These are phyloP conservation scores for Microdochium nivale DNA, from an alignment of 2,329 filamentous ascomycete species.

Conservation along the genomic window DNA sequence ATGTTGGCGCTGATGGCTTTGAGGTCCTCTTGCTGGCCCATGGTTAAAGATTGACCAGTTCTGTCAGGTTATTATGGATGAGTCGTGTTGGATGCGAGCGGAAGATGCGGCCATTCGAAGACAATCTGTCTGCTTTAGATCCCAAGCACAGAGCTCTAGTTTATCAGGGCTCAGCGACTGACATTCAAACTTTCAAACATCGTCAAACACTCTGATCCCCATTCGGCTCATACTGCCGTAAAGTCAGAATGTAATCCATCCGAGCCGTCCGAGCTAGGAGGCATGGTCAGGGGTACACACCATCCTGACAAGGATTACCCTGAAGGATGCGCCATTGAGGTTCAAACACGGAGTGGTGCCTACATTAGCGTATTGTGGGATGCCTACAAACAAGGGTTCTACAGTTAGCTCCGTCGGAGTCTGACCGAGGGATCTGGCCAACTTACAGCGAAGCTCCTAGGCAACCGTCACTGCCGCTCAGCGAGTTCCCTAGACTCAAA, in stretches of 20 bases:
- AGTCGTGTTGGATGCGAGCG: background rate
- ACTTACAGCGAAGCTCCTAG: no score
- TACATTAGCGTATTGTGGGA: no score
- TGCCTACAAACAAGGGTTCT: no score
- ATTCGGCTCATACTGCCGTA: background rate
- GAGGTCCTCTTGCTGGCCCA: constrained; percentile 9
- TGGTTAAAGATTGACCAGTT: background rate
- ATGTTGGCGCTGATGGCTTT: constrained; percentile 2
- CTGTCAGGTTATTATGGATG: background rate
- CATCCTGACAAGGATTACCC: no score
- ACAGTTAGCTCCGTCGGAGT: no score
- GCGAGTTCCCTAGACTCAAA: background rate
- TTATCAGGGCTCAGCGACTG: no score
- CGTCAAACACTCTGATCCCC: background rate
- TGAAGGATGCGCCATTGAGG: no score
- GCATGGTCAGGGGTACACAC: background rate
- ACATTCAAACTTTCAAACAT: background rate
- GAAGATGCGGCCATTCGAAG: no score
- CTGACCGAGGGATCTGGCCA: no score
- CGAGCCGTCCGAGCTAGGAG: background rate
- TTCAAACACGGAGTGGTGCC: no score
- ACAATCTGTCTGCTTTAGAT: no score
- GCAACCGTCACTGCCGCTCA: background rate
- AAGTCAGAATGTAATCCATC: background rate
- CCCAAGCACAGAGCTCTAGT: no score